A percentile compares a stretch with the other conserved stretches of the same genome.
phyloP scores from a whole-genome alignment of 2,329 filamentous ascomycete species.

The Aspergillus terreus region DNA sequence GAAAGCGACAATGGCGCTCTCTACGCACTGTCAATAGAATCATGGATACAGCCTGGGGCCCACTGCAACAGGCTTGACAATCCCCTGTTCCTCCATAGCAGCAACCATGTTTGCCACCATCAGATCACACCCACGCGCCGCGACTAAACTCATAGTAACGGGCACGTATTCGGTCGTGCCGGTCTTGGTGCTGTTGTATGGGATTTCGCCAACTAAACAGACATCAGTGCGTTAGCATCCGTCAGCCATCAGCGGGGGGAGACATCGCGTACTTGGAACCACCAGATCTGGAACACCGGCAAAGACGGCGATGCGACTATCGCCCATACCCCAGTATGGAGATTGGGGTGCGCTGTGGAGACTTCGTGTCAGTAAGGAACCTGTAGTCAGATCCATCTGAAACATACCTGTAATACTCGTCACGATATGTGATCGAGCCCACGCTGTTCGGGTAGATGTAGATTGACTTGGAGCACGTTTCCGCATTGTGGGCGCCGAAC shows the following conservation, averaged over 20 bases:
- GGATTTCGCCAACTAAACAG: slow-evolving; percentile 17
- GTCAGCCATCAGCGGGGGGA: too few relatives aligned
- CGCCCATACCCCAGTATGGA: too few relatives aligned
- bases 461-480: slow-evolving; percentile 30
- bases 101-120: slow-evolving; percentile 27
- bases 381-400: slow-evolving; percentile 13
- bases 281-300: slow-evolving; percentile 27
- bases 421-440: slow-evolving; percentile 18
- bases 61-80: slow-evolving; percentile 20
- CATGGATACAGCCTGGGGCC: slow-evolving; percentile 18
- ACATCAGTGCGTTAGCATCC: too few relatives aligned
- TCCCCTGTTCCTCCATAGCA: slow-evolving; percentile 22
- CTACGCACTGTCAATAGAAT: background rate
- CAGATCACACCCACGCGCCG: slow-evolving; percentile 29
- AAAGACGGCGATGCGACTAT: slow-evolving; percentile 16
- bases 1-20: too few relatives aligned
- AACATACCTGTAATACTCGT: slow-evolving; percentile 13
- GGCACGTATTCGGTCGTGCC: slow-evolving; percentile 29
- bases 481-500: slow-evolving; percentile 17
- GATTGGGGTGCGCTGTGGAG: slow-evolving; percentile 6
- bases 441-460: slow-evolving; percentile 19
- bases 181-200: slow-evolving; percentile 24
- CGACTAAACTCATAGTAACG: slow-evolving; percentile 29
- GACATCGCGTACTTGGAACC: slow-evolving; percentile 9
- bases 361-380: slow-evolving; percentile 7